phyloP scores from a whole-genome alignment of 179 eudicot species.

The Spinacia oleracea region DNA sequence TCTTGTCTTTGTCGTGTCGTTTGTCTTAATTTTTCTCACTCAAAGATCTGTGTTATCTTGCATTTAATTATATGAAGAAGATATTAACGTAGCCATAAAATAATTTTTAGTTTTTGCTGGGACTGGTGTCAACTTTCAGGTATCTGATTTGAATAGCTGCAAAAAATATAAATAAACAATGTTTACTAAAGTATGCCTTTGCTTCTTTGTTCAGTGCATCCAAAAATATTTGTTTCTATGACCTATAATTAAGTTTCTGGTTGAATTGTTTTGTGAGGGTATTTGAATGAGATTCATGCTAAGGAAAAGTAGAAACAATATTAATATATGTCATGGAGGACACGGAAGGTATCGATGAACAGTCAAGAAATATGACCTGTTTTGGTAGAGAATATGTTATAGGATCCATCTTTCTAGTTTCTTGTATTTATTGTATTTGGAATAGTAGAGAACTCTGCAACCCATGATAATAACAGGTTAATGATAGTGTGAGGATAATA shows the following conservation, averaged over 20 bases:
- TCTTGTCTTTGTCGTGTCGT: constrained; percentile 3
- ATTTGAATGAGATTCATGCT: not conserved
- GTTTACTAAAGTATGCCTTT: not conserved
- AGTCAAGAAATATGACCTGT: not conserved
- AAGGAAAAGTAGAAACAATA: too few species aligned
- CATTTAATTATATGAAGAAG: not conserved
- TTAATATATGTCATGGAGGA: not conserved
- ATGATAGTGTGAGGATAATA: not conserved
- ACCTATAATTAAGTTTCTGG: not conserved
- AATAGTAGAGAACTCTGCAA: too few species aligned
- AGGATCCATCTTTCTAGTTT: not conserved
- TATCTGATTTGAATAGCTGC: not conserved
- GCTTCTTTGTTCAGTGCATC: not conserved
- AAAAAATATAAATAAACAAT: not conserved
- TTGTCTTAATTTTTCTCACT: not conserved
- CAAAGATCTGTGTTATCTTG: not conserved
- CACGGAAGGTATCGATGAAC: not conserved
- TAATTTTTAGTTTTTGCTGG: not conserved
- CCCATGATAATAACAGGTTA: too few species aligned
- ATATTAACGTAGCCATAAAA: not conserved
- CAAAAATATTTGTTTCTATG: not conserved
- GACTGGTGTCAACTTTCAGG: not conserved
- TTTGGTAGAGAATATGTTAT: too few species aligned
- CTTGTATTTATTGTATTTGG: not conserved
- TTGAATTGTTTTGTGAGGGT: not conserved